These are phyloP conservation scores for Dryadomyces quercus-mongolicae DNA, from an alignment of 2,329 filamentous ascomycete genomes.

Conservation along the genomic window DNA sequence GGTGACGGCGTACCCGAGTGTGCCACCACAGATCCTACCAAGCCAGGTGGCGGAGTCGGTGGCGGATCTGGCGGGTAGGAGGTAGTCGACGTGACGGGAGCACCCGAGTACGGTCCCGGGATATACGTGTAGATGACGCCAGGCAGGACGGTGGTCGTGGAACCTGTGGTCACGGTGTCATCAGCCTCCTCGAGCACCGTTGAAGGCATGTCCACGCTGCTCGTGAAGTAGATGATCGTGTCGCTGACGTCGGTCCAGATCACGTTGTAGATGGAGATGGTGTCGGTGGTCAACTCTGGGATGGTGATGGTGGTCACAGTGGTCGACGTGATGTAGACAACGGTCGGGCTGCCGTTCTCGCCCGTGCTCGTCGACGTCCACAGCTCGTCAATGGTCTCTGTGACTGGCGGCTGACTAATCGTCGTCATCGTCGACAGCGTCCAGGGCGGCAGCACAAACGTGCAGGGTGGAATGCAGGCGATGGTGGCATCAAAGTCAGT, in stretches of 20 bases:
- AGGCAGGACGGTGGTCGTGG: no score
- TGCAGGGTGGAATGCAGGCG: conserved; percentile 1
- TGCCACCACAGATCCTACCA: not conserved
- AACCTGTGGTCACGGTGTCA: not conserved
- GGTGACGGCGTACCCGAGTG: not conserved
- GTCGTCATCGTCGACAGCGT: not conserved
- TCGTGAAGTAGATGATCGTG: not conserved
- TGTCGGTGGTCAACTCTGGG: not conserved
- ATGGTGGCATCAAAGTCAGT: not conserved
- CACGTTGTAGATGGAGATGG: conserved; percentile 1
- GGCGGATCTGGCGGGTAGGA: not conserved
- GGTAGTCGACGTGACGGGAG: not conserved
- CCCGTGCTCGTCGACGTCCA: not conserved
- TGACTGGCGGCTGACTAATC: not conserved
- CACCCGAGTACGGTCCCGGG: no score
- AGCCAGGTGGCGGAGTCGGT: not conserved
- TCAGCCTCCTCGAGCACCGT: no score
- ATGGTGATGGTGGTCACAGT: not conserved
- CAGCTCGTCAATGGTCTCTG: not conserved
- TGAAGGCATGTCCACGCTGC: not conserved
- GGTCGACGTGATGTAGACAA: not conserved
- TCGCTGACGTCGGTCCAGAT: not conserved
- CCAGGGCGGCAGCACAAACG: conserved; percentile 3
- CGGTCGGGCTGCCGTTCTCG: not conserved
- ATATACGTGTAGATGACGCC: no score